phyloP scores from a whole-genome alignment of 768 basidiomycete species.

The Bullera alba region DNA sequence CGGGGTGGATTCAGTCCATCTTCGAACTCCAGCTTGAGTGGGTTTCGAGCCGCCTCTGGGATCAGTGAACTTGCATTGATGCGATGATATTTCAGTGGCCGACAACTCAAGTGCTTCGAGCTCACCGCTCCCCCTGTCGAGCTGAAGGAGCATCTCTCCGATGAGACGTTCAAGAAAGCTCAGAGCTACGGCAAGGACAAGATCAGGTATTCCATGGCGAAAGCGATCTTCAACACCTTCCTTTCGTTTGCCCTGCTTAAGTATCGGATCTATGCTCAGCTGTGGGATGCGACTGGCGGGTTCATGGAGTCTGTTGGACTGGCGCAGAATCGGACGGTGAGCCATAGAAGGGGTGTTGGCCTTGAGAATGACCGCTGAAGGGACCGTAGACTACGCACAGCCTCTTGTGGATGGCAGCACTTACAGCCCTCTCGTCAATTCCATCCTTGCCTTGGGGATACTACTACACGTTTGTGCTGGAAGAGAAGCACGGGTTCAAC shows the following conservation, averaged over 20 bases:
- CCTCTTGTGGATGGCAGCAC: slow-evolving; percentile 63
- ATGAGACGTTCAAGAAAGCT: slow-evolving; percentile 73
- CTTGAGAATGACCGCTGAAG: neutral
- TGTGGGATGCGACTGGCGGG: slow-evolving; percentile 62
- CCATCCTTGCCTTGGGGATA: slow-evolving; percentile 68
- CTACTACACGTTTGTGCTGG: slow-evolving; percentile 87
- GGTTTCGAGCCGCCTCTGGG: no score
- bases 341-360: no score
- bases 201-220: slow-evolving; percentile 69
- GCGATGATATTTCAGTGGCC: no score
- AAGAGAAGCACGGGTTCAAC: slow-evolving; percentile 95
- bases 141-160: slow-evolving; percentile 62
- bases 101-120: no score
- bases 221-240: slow-evolving; percentile 65
- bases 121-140: slow-evolving; percentile 63
- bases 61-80: no score
- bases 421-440: slow-evolving; percentile 58
- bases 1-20: no score
- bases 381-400: slow-evolving; percentile 75
- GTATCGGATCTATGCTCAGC: slow-evolving; percentile 72
- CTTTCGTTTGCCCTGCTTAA: slow-evolving; percentile 66
- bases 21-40: no score
- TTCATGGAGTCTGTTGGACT: slow-evolving; percentile 56
- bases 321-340: slow-evolving; percentile 65
- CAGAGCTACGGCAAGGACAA: slow-evolving; percentile 89